phyloP scores from a whole-genome alignment of 208 protist genomes.

The Trypanosoma platydactyli region DNA sequence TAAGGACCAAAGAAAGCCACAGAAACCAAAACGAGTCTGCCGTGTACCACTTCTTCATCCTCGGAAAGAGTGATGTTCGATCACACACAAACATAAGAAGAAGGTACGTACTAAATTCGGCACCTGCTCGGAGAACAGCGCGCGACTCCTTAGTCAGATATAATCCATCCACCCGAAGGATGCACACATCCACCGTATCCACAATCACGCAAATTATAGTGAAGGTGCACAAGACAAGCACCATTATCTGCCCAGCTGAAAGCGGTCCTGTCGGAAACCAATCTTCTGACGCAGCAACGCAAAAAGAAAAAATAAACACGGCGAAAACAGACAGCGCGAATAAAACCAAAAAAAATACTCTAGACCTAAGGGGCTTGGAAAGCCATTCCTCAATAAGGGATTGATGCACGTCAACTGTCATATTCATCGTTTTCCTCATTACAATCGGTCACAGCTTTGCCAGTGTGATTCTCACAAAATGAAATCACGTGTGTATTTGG shows the following conservation, averaged over 20 bases:
- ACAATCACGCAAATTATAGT: slow-evolving; percentile 9
- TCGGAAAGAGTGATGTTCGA: slow-evolving; percentile 34
- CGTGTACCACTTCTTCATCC: slow-evolving; percentile 25
- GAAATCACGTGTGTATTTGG: no score
- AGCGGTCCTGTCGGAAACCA: slow-evolving; percentile 29
- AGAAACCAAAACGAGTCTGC: slow-evolving; percentile 39
- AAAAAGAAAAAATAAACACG: no score
- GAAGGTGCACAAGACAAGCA: slow-evolving; percentile 29
- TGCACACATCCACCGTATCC: not conserved
- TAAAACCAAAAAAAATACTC: no score
- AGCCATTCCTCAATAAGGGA: no score
- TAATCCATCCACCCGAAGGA: not conserved
- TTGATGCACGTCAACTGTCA: no score
- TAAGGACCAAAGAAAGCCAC: slow-evolving; percentile 17
- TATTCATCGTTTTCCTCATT: no score
- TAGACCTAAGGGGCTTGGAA: no score
- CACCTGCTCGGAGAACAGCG: slow-evolving; percentile 3
- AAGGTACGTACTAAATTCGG: slow-evolving; percentile 33
- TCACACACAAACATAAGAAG: slow-evolving; percentile 40
- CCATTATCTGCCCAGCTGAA: slow-evolving; percentile 32
- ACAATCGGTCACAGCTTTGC: no score
- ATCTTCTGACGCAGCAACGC: not conserved
- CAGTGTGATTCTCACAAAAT: no score
- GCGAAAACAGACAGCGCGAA: no score
- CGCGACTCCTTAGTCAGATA: not conserved